phyloP scores from a whole-genome alignment of 345 rosid species.

The Citrus sp. region DNA sequence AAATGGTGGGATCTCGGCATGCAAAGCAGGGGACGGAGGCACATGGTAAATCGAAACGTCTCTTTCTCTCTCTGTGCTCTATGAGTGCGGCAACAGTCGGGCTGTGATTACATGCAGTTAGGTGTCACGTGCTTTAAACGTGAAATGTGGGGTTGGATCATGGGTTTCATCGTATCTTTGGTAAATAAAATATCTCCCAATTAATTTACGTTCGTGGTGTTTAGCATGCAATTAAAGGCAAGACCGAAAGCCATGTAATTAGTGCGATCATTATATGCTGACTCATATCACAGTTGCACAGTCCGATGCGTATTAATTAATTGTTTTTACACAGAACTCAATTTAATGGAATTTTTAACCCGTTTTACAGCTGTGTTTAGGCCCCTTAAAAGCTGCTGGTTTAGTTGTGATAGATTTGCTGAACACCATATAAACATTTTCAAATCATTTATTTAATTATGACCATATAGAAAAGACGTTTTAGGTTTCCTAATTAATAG shows the following conservation, averaged over 20 bases:
- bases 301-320: conserved; percentile 2
- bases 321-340: neutral
- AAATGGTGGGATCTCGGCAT: conserved; percentile 17
- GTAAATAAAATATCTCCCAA: too few species aligned
- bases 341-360: neutral
- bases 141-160: conserved; percentile 39
- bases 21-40: neutral
- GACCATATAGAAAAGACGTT: neutral
- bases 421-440: neutral
- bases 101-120: conserved; percentile 16
- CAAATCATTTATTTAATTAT: too few species aligned
- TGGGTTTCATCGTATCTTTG: conserved; percentile 5
- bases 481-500: too few species aligned
- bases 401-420: neutral
- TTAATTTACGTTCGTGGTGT: neutral
- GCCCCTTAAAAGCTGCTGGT: neutral
- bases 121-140: conserved; percentile 42
- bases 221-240: neutral
- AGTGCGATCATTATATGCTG: conserved; percentile 1
- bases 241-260: neutral
- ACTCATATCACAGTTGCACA: conserved; percentile 10
- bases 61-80: neutral
- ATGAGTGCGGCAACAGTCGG: neutral
- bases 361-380: conserved; percentile 15
- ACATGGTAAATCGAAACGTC: conserved; percentile 22